Evolutionary conservation across 306 rosid genomes (phyloP), one percentile per base, ranked within the genome.

Genomic region (Cicer pinnatifidum): DNA sequence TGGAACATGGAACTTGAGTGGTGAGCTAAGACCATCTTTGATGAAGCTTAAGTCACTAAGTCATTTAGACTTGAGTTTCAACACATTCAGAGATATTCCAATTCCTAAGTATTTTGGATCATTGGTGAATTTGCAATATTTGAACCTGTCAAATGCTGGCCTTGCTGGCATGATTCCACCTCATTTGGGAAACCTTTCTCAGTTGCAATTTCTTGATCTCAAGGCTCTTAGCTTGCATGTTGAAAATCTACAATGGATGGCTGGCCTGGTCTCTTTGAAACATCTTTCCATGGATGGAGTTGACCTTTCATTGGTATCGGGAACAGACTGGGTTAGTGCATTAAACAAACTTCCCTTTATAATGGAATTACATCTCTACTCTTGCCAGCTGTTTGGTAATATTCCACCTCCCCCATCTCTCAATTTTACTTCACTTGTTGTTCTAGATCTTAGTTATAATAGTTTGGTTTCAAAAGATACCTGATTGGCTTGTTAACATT

Each of bases 41-140:
- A 56, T 68, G 65, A 80, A 71, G n/a, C 85, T 84, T 5, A 11
- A 75, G 73, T 85, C 85, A 7, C 47, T 84, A 63, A 67, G 69
- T 20, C 51, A 77, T 77, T 75, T 88, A 67, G 85, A 88, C 76
- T 75, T 77, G 79, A 85, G 92, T 68, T 80, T 28, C 39, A 88
- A 82, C 82, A 13, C 84, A 6, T 85, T 84, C 73, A 52, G 38
- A 8, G 69, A 43, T 15, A 57, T 61, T 20, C 35, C 82, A 50
- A 72, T 85, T 20, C 85, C 84, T 62, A 52, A 16, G 13, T 74
- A 66, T 28, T 79, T 88, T 6, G 85, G 84, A 39, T 67, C 82
- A 53, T 12, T 83, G 11, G 8, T 57, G 52, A 83, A 79, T 69
- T 71, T 88, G 79, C 81, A 77, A 38, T 77, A 88, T 50, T 75